phyloP scores from a whole-genome alignment of 2,329 filamentous ascomycete genomes.

The Fusarium goolgardi region DNA sequence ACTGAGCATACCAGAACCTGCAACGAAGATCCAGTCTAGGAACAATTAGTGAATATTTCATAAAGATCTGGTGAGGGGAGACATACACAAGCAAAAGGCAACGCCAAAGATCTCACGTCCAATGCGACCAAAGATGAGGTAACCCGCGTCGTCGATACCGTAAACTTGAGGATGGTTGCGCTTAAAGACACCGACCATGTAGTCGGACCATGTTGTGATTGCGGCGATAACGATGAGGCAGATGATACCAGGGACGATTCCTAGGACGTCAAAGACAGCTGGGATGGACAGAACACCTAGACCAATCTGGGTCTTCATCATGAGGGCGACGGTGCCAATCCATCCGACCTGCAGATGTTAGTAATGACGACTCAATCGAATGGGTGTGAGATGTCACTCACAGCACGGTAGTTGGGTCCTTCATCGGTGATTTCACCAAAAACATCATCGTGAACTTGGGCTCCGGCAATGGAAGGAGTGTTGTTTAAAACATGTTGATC shows the following conservation, averaged over 20 bases:
- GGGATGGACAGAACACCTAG: slow-evolving; percentile 62
- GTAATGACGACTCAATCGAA: neutral
- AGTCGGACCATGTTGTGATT: slow-evolving; percentile 63
- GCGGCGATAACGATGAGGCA: slow-evolving; percentile 54
- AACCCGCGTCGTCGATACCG: slow-evolving; percentile 64
- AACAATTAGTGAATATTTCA: neutral
- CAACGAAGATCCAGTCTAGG: slow-evolving; percentile 36
- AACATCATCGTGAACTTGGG: slow-evolving; percentile 45
- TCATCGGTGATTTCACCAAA: slow-evolving; percentile 49
- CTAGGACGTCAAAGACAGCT: slow-evolving; percentile 57
- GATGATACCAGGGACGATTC: slow-evolving; percentile 61
- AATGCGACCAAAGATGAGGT: slow-evolving; percentile 59
- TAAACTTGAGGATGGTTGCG: slow-evolving; percentile 62
- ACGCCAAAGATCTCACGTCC: slow-evolving; percentile 58
- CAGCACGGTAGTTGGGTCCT: slow-evolving; percentile 50
- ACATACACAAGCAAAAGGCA: slow-evolving; percentile 52
- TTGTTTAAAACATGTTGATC: slow-evolving; percentile 5
- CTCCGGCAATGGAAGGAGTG: slow-evolving; percentile 7
- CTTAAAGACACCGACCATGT: slow-evolving; percentile 64
- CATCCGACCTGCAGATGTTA: slow-evolving; percentile 53
- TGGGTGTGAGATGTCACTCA: slow-evolving; percentile 25
- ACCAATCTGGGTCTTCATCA: slow-evolving; percentile 62
- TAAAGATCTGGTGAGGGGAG: accelerated
- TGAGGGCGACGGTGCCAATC: slow-evolving; percentile 58
- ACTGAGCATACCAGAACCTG: slow-evolving; percentile 42